These are phyloP conservation scores for Tolypocladium endophyticum DNA, from an alignment of 2,329 filamentous ascomycete genomes.

Conservation along the genomic window DNA sequence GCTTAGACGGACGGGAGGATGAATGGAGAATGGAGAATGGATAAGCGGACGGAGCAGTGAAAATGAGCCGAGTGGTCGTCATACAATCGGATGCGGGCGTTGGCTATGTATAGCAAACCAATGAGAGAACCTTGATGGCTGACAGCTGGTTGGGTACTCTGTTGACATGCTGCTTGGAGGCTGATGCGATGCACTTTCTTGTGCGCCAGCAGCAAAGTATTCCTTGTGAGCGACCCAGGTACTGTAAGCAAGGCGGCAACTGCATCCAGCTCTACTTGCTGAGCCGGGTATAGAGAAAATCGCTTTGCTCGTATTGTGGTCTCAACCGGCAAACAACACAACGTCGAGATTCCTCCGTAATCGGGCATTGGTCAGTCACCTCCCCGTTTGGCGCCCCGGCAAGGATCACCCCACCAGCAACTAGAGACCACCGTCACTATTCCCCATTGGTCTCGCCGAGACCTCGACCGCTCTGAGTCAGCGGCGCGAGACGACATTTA, in stretches of 20 bases:
- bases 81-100: not conserved
- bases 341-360: not conserved
- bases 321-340: not conserved
- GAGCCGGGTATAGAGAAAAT: not conserved
- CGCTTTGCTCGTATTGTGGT: too few species aligned
- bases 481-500: not conserved
- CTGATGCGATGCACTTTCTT: too few species aligned
- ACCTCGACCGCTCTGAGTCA: not conserved
- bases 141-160: not conserved
- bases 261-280: not conserved
- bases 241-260: not conserved
- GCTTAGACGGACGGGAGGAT: constrained; percentile 16
- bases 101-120: not conserved
- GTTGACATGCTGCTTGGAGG: not conserved
- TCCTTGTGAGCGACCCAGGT: not conserved
- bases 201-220: too few species aligned
- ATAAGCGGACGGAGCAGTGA: not conserved
- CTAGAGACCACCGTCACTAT: not conserved
- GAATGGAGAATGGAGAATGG: not conserved
- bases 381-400: not conserved
- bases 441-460: constrained; percentile 6
- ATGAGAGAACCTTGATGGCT: not conserved
- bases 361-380: not conserved
- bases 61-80: not conserved
- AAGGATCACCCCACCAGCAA: not conserved